A percentile compares a stretch with the other conserved stretches of the same genome.
These are phyloP conservation scores for Pseudognaphalium luteoalbum DNA, from an alignment of 129 eudicot genomes.

Conservation along the genomic window DNA sequence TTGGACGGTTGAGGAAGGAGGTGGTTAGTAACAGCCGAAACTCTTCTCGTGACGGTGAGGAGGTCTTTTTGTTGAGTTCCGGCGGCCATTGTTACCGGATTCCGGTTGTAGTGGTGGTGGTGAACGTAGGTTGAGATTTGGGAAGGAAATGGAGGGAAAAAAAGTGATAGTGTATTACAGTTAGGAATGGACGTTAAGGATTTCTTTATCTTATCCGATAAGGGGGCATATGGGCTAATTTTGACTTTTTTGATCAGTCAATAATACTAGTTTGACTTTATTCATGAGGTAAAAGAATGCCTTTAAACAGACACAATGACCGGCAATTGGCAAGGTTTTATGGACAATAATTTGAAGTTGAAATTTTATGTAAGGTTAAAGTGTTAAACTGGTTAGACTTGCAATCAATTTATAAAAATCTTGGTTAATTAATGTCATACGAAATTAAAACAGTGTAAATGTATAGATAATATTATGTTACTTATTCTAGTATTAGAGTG, in stretches of 20 bases:
- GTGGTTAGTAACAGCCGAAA: conserved; percentile 62
- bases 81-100: conserved; percentile 39
- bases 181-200: conserved; percentile 24
- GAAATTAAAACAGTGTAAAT: too few relatives aligned
- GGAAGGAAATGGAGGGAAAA: conserved; percentile 42
- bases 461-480: too few relatives aligned
- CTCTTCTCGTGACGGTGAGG: conserved; percentile 44
- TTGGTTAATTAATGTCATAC: too few relatives aligned
- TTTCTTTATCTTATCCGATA: conserved; percentile 40
- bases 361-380: too few relatives aligned
- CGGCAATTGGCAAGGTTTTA: too few relatives aligned
- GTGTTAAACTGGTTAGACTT: too few relatives aligned
- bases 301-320: too few relatives aligned
- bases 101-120: conserved; percentile 4
- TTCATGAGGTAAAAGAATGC: too few relatives aligned
- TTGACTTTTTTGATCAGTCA: conserved; percentile 22
- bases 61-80: conserved; percentile 43
- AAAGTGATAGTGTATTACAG: not conserved
- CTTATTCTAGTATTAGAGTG: too few relatives aligned
- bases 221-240: conserved; percentile 18
- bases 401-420: too few relatives aligned
- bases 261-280: not conserved
- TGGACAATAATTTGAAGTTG: too few relatives aligned
- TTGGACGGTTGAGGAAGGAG: conserved; percentile 38
- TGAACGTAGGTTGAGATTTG: conserved; percentile 1